Evolutionary conservation across 495 filamentous ascomycete genomes (phyloP), one percentile per base, ranked within the genome.

Genomic region (Aspergillus panamensis): DNA sequence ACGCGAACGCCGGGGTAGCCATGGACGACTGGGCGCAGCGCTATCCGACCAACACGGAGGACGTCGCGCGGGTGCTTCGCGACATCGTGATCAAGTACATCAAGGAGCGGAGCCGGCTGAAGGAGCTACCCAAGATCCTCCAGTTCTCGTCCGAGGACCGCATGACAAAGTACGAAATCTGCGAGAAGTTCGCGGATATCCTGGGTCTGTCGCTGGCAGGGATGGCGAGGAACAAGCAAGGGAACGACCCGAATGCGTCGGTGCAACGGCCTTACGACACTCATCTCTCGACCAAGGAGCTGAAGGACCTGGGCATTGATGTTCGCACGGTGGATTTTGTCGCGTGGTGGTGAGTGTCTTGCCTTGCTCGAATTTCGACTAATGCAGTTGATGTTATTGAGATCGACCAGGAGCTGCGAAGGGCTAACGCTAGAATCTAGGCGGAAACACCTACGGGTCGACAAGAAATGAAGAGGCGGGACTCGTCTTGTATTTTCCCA

Each of bases 141-240:
- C 92, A 97, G 58, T 96, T 97, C 77, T 88, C 87, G 3, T 88
- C 89, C 21, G 92, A 96, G 72, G 89, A 94, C 60, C 80, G 80
- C 59, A 88, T 86, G 74, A 96, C 92, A 45, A 96, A 96, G 77
- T 96, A 92, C 67, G 85, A 92, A 71, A 96, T 97, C 44, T 92
- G 88, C 67, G 74, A 91, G 74, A 74, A 83, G 17, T 82, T 97
- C 65, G 88, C 84, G 14, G 85, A 92, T 59, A 89, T 96, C 55
- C 80, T 93, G 75, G 91, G 90, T 1, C 69, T 95, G 50, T 77
- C 88, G 8, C 72, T 91, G n/a, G 79, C 82, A 35, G 80, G 83
- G 25, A 87, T 97, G 71, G 77, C 81, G 59, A 73, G 84, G 10
- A 90, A 91, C 63, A 80, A 86, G 53, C 79, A 91, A 65, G 87